Evolutionary conservation across 495 filamentous ascomycete genomes (phyloP).

Genomic region (Diplogelasinospora grovesii): DNA sequence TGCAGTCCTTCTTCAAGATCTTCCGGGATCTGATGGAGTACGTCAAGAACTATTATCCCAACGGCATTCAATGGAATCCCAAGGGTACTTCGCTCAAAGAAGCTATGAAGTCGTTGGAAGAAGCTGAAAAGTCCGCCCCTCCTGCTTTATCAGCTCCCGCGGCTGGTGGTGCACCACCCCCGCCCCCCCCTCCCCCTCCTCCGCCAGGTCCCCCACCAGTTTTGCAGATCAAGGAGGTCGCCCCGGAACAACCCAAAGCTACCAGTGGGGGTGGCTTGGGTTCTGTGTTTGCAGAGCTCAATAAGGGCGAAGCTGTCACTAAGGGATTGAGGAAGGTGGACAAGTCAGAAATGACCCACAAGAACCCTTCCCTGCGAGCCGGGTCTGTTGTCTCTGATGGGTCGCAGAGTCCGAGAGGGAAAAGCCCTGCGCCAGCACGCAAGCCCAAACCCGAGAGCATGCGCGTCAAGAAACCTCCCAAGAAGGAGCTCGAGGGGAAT

Average conservation of each 20-base stretch:
- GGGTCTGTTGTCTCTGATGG: conserved; percentile 59
- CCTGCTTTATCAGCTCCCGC: conserved; percentile 37
- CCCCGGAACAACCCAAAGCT: conserved; percentile 23
- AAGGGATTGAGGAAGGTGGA: conserved; percentile 86
- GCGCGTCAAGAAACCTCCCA: conserved; percentile 85
- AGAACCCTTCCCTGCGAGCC: conserved; percentile 86
- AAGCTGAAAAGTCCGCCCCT: conserved; percentile 25
- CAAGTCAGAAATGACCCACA: conserved; percentile 93
- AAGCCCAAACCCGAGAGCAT: conserved; percentile 94
- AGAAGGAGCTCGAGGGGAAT: conserved; percentile 87
- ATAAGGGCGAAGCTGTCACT: conserved; percentile 80
- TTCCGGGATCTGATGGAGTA: conserved; percentile 75
- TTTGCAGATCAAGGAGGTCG: conserved; percentile 41
- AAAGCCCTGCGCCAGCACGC: conserved; percentile 77
- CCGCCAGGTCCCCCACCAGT: conserved; percentile 53
- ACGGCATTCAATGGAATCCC: conserved; percentile 82
- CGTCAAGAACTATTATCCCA: conserved; percentile 70
- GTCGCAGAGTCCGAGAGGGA: conserved; percentile 53
- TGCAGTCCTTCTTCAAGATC: conserved; percentile 79
- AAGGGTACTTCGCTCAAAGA: conserved; percentile 70
- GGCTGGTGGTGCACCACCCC: conserved; percentile 50
- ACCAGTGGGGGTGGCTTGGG: conserved; percentile 52
- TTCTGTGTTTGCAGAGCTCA: conserved; percentile 85
- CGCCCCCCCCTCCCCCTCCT: conserved; percentile 73
- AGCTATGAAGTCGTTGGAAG: conserved; percentile 45